Evolutionary conservation across 129 eudicot genomes (phyloP).

Genomic region (Daucus carota): DNA sequence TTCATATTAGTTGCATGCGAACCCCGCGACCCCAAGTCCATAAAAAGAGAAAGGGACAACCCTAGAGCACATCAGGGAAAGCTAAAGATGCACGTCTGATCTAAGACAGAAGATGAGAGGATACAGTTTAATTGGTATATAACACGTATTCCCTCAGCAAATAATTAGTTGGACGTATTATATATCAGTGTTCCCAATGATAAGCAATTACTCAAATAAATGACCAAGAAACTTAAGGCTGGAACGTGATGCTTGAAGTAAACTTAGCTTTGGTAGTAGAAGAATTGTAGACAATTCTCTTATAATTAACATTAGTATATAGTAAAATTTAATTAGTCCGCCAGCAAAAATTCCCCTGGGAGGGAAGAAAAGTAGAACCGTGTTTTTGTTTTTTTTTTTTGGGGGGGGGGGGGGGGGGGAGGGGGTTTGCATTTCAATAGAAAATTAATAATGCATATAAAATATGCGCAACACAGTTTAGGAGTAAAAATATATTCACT

Average conservation of each 20-base stretch:
- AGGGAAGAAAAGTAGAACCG: too few relatives aligned
- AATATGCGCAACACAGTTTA: too few relatives aligned
- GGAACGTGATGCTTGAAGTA: background rate
- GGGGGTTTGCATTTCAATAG: too few relatives aligned
- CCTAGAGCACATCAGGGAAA: background rate
- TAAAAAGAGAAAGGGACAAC: background rate
- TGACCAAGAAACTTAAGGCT: background rate
- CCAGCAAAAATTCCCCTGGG: too few relatives aligned
- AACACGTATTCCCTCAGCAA: background rate
- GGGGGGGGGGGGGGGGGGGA: too few relatives aligned
- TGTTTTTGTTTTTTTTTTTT: too few relatives aligned
- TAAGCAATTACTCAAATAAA: background rate
- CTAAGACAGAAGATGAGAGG: background rate
- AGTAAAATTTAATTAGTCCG: too few relatives aligned
- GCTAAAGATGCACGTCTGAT: background rate
- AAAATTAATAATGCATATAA: too few relatives aligned
- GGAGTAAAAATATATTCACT: too few relatives aligned
- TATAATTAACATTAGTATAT: background rate
- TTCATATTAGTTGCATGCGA: background rate
- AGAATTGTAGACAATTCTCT: background rate
- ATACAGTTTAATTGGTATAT: background rate
- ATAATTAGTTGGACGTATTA: background rate
- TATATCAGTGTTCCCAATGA: background rate
- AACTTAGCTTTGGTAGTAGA: background rate
- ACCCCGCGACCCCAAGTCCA: background rate